A percentile compares a stretch with the other conserved stretches of the same genome.
Conservation (phyloP, 352 stramenopile species). For the Chrysophaeum taylorii region DNA sequence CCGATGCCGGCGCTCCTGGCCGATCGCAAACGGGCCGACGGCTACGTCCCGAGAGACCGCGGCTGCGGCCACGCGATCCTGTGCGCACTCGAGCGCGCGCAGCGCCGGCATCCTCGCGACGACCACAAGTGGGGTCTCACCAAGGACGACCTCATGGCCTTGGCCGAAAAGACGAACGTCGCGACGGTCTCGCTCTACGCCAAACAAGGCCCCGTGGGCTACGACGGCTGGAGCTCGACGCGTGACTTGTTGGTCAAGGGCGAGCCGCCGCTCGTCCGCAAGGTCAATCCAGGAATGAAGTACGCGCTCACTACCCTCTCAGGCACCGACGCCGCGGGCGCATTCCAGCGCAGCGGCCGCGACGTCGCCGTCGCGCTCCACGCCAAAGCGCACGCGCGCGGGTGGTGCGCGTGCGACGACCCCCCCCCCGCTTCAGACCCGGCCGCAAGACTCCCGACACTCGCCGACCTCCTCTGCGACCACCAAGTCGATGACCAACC, state of each 20-base stretch:
- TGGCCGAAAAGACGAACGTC: background rate
- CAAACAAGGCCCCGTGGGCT: background rate
- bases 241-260: background rate
- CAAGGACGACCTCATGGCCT: background rate
- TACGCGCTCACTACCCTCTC: background rate
- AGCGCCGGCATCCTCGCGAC: background rate
- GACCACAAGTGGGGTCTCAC: background rate
- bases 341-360: too few relatives aligned
- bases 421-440: background rate
- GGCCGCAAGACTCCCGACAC: too few relatives aligned
- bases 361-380: background rate
- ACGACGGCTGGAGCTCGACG: background rate
- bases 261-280: background rate
- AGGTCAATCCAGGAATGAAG: background rate
- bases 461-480: too few relatives aligned
- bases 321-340: too few relatives aligned
- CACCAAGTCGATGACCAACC: too few relatives aligned
- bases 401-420: background rate
- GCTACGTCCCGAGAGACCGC: background rate
- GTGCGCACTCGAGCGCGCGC: background rate
- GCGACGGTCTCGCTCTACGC: background rate
- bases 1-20: background rate
- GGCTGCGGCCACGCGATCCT: background rate
- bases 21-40: background rate
- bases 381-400: conserved; percentile 5